Evolutionary conservation across 108 stramenopile genomes (phyloP).

Genomic region (Skeletonema grethae): DNA sequence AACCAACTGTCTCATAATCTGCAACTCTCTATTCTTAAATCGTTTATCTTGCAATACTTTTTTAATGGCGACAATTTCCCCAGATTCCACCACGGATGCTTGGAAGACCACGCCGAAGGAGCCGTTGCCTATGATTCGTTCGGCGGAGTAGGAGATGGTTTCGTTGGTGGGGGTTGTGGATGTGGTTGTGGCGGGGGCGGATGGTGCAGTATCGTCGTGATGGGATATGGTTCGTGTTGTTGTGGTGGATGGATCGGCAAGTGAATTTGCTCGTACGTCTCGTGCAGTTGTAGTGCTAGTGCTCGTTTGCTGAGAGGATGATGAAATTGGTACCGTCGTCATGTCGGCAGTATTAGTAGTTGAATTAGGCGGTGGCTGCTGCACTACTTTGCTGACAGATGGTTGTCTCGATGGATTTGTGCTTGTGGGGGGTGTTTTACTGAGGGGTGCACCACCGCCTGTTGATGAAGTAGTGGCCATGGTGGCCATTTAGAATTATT

Average conservation of each 20-base stretch:
- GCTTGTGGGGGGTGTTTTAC: background rate
- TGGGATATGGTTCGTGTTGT: background rate
- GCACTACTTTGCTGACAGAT: too few species aligned
- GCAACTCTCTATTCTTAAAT: conserved; percentile 98
- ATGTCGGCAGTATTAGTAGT: too few species aligned
- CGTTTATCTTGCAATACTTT: conserved; percentile 98
- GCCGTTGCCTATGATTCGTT: conserved; percentile 98
- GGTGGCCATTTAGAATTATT: too few species aligned
- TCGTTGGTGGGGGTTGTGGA: conserved; percentile 22
- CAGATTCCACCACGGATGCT: conserved; percentile 95
- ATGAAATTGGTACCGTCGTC: background rate
- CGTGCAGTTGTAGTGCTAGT: background rate
- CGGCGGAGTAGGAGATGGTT: conserved; percentile 94
- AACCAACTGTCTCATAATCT: conserved; percentile 96
- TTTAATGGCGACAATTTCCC: conserved; percentile 94
- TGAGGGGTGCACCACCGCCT: background rate
- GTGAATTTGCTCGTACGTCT: background rate
- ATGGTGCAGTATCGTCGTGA: background rate
- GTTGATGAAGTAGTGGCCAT: background rate
- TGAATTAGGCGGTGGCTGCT: too few species aligned
- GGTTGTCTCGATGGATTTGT: background rate
- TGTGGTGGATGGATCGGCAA: background rate
- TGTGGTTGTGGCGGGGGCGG: conserved; percentile 1
- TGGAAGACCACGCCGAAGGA: conserved; percentile 98
- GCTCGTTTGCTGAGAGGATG: background rate